These are phyloP conservation scores for Pleurotus tuoliensis DNA, from an alignment of 768 basidiomycete species.

Conservation along the genomic window DNA sequence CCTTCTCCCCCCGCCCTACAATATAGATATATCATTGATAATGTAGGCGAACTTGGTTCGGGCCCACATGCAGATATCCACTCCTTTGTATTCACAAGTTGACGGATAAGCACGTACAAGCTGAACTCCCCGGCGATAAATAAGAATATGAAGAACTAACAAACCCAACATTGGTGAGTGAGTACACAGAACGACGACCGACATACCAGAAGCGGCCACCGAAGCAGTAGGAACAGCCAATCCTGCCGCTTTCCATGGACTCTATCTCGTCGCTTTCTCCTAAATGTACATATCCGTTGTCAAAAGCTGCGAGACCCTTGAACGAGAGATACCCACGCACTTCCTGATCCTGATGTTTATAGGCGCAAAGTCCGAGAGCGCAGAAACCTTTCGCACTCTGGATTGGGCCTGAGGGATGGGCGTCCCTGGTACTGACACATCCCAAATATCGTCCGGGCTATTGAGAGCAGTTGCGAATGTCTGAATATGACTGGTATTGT, in stretches of 20 bases:
- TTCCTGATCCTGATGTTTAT: constrained; percentile 80
- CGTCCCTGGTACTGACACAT: constrained; percentile 36
- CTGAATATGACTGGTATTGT: constrained; percentile 44
- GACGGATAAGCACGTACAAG: constrained; percentile 82
- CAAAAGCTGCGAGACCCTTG: constrained; percentile 18
- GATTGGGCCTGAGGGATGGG: constrained; percentile 24
- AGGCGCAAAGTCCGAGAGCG: constrained; percentile 86
- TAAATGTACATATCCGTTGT: background rate
- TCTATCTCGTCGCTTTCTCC: constrained; percentile 30
- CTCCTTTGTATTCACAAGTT: constrained; percentile 93
- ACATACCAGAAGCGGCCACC: constrained; percentile 84
- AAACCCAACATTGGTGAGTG: constrained; percentile 2
- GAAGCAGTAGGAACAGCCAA: constrained; percentile 69
- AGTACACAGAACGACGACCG: background rate
- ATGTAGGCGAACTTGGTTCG: background rate
- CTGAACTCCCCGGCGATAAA: constrained; percentile 85
- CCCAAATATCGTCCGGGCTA: constrained; percentile 28
- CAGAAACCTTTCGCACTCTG: constrained; percentile 76
- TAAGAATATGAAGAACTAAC: constrained; percentile 73
- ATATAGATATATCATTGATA: too few species aligned
- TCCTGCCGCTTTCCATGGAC: constrained; percentile 52
- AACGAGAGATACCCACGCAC: constrained; percentile 32
- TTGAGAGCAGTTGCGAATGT: constrained; percentile 76
- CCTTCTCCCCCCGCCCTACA: constrained; percentile 83
- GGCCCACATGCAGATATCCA: constrained; percentile 81